Conservation (phyloP, 192 early-diverging fungal genomes). For the Backusella circina region DNA sequence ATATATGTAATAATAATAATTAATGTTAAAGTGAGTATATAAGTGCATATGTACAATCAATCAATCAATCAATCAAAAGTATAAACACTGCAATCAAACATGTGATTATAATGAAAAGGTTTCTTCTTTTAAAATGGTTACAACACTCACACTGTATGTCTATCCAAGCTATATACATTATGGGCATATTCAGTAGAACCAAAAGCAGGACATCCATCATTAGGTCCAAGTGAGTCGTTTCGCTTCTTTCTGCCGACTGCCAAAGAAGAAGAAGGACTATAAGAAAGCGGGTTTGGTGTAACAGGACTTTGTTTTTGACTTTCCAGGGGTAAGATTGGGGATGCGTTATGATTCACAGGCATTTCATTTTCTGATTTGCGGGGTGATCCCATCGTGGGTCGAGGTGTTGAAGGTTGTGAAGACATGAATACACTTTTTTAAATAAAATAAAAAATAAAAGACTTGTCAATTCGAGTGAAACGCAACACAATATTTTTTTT, state of each 20-base stretch:
- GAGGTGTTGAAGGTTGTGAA: conserved; percentile 13
- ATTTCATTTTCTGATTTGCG: background rate
- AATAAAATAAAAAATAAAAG: background rate
- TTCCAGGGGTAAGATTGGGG: conserved; percentile 6
- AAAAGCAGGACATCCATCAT: conserved; percentile 7
- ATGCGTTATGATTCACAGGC: background rate
- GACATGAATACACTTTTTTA: conserved; percentile 3
- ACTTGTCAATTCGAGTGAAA: conserved; percentile 5
- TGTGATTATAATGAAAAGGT: too few species aligned
- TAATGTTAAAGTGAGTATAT: background rate
- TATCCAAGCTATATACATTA: conserved; percentile 10
- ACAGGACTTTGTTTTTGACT: conserved; percentile 8
- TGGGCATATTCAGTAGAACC: conserved; percentile 8
- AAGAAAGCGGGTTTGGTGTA: conserved; percentile 2
- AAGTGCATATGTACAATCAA: background rate
- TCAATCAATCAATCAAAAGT: background rate
- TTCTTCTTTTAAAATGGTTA: too few species aligned
- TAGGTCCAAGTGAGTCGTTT: background rate
- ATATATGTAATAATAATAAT: background rate
- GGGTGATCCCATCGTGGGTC: background rate
- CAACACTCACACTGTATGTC: conserved; percentile 8
- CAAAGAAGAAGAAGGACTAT: background rate
- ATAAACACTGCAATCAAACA: background rate
- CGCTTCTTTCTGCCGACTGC: background rate
- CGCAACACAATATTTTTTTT: conserved; percentile 7